Evolutionary conservation across 2,329 filamentous ascomycete species (phyloP), one percentile per base, ranked within the genome.

Genomic region (Aspergillus floridensis): DNA sequence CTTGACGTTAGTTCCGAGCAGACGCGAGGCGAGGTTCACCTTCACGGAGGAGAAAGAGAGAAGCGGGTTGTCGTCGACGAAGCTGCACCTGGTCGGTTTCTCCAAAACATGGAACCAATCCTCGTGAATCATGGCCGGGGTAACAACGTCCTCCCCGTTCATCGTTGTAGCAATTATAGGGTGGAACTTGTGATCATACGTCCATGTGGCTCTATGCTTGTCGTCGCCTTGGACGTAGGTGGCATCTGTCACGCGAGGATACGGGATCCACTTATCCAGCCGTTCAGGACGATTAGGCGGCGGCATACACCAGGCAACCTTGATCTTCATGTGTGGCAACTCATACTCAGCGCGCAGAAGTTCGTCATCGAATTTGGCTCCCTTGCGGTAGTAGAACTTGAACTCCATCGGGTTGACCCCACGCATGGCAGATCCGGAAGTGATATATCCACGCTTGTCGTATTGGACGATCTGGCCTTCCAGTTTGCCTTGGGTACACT

Each of bases 301-400:
- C 57, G 81, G 80, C 51, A 79, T 79, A 62, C 79, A 81, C 82
- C 82, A 84, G 44, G 79, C 79, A 2, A 84, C 80, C 19, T 79
- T 81, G 64, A 78, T 80, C 49, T 75, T 81, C 63, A 83, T 79
- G 64, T 84, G 81, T 2, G 80, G 76, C 58, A 84, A 73, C 0
- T 78, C 75, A 59, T 81, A 84, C 59, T 84, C 82, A 1, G 81
- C 82, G 52, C 82, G 76, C 1, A 85, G 74, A 19, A 85, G 74
- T 59, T 84, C 82, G 66, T 83, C 81, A 35, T 80, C 80, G 59
- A 81, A 82, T 49, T 77, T 79, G 16, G 80, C 78, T 57, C 80
- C 79, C 65, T 82, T 81, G 29, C 82, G 78, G 67, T 84, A 84
- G 59, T 79, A 77, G 58, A 80, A 82, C 59, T 80, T 80, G 75